A percentile compares a stretch with the other conserved stretches of the same genome.
Evolutionary conservation across 495 filamentous ascomycete species (phyloP).

Genomic region (Penicillium flavigenum): DNA sequence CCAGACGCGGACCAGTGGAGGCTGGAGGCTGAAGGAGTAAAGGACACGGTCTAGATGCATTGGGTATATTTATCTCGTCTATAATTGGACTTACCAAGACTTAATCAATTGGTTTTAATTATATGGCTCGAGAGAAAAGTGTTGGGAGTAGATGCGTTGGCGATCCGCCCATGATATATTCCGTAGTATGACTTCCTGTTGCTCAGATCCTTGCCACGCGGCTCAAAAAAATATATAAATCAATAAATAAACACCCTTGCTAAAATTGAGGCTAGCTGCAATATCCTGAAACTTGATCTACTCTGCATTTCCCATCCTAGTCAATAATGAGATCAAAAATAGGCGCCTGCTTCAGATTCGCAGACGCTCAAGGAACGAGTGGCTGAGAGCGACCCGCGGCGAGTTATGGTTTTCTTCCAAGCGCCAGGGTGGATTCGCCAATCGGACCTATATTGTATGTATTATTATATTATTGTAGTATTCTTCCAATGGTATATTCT

Average conservation of each 20-base stretch:
- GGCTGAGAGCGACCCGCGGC: constrained; percentile 30
- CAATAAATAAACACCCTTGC: not conserved
- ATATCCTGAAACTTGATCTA: constrained; percentile 27
- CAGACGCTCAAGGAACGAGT: constrained; percentile 24
- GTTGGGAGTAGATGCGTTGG: constrained; percentile 4
- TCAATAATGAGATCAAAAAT: not conserved
- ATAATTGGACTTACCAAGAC: constrained; percentile 4
- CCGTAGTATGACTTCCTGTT: not conserved
- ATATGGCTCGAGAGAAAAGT: not conserved
- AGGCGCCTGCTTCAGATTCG: constrained; percentile 33
- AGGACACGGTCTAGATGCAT: not conserved
- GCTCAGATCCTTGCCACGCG: not conserved
- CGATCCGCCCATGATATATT: not conserved
- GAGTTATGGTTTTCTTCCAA: constrained; percentile 24
- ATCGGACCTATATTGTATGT: not conserved
- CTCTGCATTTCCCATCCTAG: constrained; percentile 10
- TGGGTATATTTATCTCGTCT: not conserved
- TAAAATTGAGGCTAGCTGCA: not conserved
- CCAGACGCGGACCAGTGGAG: constrained; percentile 57
- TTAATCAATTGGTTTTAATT: constrained; percentile 3
- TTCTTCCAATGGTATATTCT: not conserved
- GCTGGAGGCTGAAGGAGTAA: constrained; percentile 37
- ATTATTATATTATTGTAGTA: not conserved
- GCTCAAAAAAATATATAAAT: constrained; percentile 3
- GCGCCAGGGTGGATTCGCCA: constrained; percentile 32